These are phyloP conservation scores for Penicillium pulvis DNA, from an alignment of 495 filamentous ascomycete genomes.

Conservation along the genomic window DNA sequence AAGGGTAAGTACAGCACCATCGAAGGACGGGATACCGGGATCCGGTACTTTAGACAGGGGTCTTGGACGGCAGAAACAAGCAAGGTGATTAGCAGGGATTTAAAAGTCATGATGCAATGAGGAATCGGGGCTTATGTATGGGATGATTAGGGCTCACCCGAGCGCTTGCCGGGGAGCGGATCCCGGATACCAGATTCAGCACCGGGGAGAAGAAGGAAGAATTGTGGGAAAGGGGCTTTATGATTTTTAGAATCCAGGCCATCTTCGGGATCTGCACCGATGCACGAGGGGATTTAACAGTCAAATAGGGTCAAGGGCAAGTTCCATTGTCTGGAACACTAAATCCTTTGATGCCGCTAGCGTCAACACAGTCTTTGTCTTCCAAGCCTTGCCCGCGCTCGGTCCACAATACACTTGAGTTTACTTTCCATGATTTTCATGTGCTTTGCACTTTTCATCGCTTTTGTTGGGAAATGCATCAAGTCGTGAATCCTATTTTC, in stretches of 20 bases:
- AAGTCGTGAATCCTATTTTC: not conserved
- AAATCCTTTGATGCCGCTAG: conserved; percentile 24
- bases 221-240: not conserved
- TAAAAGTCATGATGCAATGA: conserved; percentile 4
- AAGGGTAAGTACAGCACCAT: too few species aligned
- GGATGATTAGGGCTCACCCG: not conserved
- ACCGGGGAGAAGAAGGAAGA: not conserved
- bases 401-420: not conserved
- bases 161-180: not conserved
- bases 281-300: not conserved
- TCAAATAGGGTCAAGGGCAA: too few species aligned
- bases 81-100: not conserved
- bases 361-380: not conserved
- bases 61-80: not conserved
- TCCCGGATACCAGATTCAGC: not conserved
- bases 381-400: not conserved
- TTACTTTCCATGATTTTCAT: not conserved
- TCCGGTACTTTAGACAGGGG: not conserved
- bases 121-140: not conserved
- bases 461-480: not conserved
- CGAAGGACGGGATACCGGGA: too few species aligned
- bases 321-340: conserved; percentile 20
- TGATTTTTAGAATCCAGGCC: not conserved
- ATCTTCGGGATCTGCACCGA: conserved; percentile 3
- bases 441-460: too few species aligned